Evolutionary conservation across 805 yeast species (phyloP).

Genomic region (Sugiyamaella boreocaroliniensis): DNA sequence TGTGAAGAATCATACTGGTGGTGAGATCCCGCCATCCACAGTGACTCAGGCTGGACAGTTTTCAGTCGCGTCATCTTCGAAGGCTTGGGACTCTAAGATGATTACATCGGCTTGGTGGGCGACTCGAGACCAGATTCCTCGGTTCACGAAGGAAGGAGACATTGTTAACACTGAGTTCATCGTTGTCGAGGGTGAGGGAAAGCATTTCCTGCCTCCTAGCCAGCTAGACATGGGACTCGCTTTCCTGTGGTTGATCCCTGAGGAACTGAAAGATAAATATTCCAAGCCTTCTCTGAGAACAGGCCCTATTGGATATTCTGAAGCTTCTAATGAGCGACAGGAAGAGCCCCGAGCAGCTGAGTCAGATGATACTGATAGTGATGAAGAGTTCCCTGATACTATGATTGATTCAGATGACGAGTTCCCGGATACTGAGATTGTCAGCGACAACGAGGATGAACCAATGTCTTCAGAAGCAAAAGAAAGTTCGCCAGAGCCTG

Average conservation of each 20-base stretch:
- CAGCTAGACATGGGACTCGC: conserved; percentile 88
- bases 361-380: conserved; percentile 18
- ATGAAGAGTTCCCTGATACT: conserved; percentile 26
- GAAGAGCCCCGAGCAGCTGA: conserved; percentile 18
- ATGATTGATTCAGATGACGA: conserved; percentile 23
- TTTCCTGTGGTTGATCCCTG: conserved; percentile 65
- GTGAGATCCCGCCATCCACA: conserved; percentile 76
- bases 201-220: conserved; percentile 59
- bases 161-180: conserved; percentile 58
- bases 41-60: conserved; percentile 84
- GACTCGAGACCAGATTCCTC: conserved; percentile 60
- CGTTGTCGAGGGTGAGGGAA: conserved; percentile 44
- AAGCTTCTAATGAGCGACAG: not conserved
- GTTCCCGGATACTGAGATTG: conserved; percentile 26
- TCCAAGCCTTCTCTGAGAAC: conserved; percentile 6
- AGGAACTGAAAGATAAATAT: conserved; percentile 38
- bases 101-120: conserved; percentile 83
- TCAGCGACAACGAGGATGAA: conserved; percentile 12
- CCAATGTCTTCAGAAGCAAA: conserved; percentile 2
- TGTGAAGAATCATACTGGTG: conserved; percentile 70
- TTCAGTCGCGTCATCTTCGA: conserved; percentile 54
- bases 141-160: conserved; percentile 43
- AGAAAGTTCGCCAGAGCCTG: not conserved
- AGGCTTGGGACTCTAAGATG: conserved; percentile 84
- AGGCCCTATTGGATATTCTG: conserved; percentile 9